phyloP scores from a whole-genome alignment of 176 grass and related monocot genomes.

The Oryza nivara region DNA sequence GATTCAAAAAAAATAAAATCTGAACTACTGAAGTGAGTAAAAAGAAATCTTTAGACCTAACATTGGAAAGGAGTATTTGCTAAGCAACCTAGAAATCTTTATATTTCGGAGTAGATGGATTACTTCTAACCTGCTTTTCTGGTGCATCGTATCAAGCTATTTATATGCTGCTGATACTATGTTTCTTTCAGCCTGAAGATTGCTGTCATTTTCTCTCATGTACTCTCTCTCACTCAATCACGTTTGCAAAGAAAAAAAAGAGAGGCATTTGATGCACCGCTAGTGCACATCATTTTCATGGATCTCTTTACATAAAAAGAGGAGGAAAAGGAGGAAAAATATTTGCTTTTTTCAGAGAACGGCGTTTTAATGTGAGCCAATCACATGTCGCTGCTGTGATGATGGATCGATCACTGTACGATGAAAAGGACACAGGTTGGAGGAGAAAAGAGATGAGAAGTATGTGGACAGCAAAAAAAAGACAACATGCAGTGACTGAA shows the following conservation, averaged over 20 bases:
- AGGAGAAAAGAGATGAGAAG: background rate
- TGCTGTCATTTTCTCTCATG: slow-evolving; percentile 12
- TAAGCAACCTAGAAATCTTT: too few species aligned
- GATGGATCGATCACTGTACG: background rate
- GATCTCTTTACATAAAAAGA: background rate
- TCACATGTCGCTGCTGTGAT: slow-evolving; percentile 33
- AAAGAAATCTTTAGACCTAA: too few species aligned
- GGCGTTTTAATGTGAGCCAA: slow-evolving; percentile 30
- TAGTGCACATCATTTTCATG: slow-evolving; percentile 27
- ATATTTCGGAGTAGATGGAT: too few species aligned
- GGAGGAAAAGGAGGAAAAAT: background rate
- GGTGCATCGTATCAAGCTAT: background rate
- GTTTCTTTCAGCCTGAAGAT: background rate
- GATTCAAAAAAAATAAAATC: too few species aligned
- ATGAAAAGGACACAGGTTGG: slow-evolving; percentile 9
- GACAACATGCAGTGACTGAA: background rate
- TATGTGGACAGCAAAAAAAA: background rate
- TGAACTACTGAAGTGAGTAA: too few species aligned
- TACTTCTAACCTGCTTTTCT: background rate
- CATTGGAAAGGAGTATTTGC: too few species aligned
- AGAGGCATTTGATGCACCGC: slow-evolving; percentile 50
- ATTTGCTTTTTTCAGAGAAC: slow-evolving; percentile 9
- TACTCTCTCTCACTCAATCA: background rate
- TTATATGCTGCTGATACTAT: background rate
- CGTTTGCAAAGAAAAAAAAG: slow-evolving; percentile 1